Conservation (phyloP, 2,329 filamentous ascomycete genomes). For the Colletotrichum higginsianum region DNA sequence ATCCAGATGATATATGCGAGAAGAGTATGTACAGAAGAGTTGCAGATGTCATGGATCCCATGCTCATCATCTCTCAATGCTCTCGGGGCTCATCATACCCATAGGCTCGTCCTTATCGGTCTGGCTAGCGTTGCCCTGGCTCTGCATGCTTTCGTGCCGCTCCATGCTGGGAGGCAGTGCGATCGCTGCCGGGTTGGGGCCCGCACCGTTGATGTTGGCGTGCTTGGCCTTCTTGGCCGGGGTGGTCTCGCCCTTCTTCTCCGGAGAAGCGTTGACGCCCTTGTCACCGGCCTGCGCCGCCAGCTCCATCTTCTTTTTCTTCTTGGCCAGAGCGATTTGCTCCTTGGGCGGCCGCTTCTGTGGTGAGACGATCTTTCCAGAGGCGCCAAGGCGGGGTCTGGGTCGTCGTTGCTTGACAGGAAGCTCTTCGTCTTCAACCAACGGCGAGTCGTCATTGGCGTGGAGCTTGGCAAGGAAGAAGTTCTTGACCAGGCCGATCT, state of each 20-base stretch:
- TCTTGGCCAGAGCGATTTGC: slow-evolving; percentile 87
- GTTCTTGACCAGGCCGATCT: slow-evolving; percentile 90
- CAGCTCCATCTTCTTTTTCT: slow-evolving; percentile 83
- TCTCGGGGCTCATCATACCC: slow-evolving; percentile 89
- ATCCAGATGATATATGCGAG: slow-evolving; percentile 8
- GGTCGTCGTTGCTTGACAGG: slow-evolving; percentile 90
- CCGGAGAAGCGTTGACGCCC: slow-evolving; percentile 54
- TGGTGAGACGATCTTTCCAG: slow-evolving; percentile 88
- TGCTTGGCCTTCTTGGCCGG: slow-evolving; percentile 69
- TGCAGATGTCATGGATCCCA: not conserved
- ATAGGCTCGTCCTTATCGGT: slow-evolving; percentile 78
- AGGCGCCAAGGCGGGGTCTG: slow-evolving; percentile 75
- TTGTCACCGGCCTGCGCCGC: slow-evolving; percentile 68
- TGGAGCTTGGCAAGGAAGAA: slow-evolving; percentile 94
- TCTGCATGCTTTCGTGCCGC: slow-evolving; percentile 70
- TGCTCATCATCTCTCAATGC: slow-evolving; percentile 65
- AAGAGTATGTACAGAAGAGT: slow-evolving; percentile 21
- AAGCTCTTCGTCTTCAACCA: slow-evolving; percentile 95
- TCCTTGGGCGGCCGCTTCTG: slow-evolving; percentile 87
- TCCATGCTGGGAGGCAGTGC: slow-evolving; percentile 68
- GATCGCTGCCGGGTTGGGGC: slow-evolving; percentile 57
- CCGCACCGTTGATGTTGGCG: slow-evolving; percentile 54
- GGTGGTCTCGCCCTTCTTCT: slow-evolving; percentile 56
- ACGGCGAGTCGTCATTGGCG: slow-evolving; percentile 77
- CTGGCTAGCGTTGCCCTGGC: slow-evolving; percentile 71